These are phyloP conservation scores for Yamadazyma diospyri DNA, from an alignment of 1,139 yeast species.

Conservation along the genomic window DNA sequence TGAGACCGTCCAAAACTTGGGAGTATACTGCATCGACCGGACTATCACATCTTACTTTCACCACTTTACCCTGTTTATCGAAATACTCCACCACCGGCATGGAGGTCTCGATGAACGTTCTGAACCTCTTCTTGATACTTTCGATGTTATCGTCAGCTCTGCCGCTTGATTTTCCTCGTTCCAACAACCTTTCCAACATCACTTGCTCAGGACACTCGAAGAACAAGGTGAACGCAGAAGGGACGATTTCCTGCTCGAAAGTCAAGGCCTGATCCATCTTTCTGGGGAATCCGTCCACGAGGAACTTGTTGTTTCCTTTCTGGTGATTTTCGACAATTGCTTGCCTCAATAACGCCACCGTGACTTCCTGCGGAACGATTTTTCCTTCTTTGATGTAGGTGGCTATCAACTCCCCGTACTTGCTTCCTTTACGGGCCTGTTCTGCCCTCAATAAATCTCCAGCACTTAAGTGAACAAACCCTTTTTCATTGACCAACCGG, in stretches of 20 bases:
- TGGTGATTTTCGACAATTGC: slow-evolving; percentile 61
- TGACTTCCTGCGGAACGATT: slow-evolving; percentile 95
- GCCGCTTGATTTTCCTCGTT: slow-evolving; percentile 94
- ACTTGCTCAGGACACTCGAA: slow-evolving; percentile 92
- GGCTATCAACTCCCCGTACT: slow-evolving; percentile 82
- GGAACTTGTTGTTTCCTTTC: slow-evolving; percentile 56
- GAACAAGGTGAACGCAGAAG: slow-evolving; percentile 75
- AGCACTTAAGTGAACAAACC: slow-evolving; percentile 86
- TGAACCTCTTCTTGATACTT: slow-evolving; percentile 84
- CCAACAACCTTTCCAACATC: slow-evolving; percentile 80
- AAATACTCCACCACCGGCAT: slow-evolving; percentile 93
- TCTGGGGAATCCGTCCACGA: slow-evolving; percentile 96
- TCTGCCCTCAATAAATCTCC: slow-evolving; percentile 94
- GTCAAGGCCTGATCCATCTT: slow-evolving; percentile 97
- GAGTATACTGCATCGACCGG: slow-evolving; percentile 74
- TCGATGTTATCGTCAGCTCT: slow-evolving; percentile 91
- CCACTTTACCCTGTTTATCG: slow-evolving; percentile 71
- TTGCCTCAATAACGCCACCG: slow-evolving; percentile 75
- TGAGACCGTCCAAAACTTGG: slow-evolving; percentile 66
- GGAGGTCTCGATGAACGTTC: slow-evolving; percentile 80
- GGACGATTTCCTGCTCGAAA: slow-evolving; percentile 79
- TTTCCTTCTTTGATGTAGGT: slow-evolving; percentile 80
- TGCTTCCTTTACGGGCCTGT: slow-evolving; percentile 76
- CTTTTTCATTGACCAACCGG: slow-evolving; percentile 72
- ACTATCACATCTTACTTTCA: slow-evolving; percentile 73